Percentiles rank a stretch among this genome's conserved stretches.
Conservation (phyloP, 2,329 filamentous ascomycete species). For the Aspergillus versicolor region DNA sequence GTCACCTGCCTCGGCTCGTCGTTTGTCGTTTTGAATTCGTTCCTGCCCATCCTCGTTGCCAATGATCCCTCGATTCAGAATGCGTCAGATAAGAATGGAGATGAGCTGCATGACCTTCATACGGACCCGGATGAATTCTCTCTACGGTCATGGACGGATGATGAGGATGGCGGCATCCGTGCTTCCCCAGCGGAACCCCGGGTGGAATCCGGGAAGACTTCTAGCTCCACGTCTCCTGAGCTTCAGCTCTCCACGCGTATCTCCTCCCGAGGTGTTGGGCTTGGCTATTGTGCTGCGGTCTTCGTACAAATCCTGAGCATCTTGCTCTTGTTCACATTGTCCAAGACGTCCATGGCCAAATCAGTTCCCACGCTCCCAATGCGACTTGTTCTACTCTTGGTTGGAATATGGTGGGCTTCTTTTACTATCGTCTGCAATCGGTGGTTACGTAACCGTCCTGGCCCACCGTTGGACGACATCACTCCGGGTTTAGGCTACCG, state of each 20-base stretch:
- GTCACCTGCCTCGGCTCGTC: slow-evolving; percentile 89
- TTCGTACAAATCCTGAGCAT: slow-evolving; percentile 80
- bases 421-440: slow-evolving; percentile 81
- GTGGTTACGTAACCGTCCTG: slow-evolving; percentile 79
- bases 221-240: slow-evolving; percentile 53
- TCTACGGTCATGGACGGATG: slow-evolving; percentile 19
- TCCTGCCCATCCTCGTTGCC: slow-evolving; percentile 80
- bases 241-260: slow-evolving; percentile 81
- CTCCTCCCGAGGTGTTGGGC: slow-evolving; percentile 82
- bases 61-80: slow-evolving; percentile 63
- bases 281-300: slow-evolving; percentile 81
- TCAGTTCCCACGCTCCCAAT: slow-evolving; percentile 74
- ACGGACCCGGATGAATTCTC: slow-evolving; percentile 15
- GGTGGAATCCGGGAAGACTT: background rate
- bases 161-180: slow-evolving; percentile 23
- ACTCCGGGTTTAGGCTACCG: slow-evolving; percentile 11
- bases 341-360: slow-evolving; percentile 45
- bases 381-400: slow-evolving; percentile 74
- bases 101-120: slow-evolving; percentile 27
- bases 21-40: slow-evolving; percentile 89
- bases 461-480: slow-evolving; percentile 60
- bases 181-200: background rate
- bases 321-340: slow-evolving; percentile 61
- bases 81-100: slow-evolving; percentile 10
- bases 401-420: slow-evolving; percentile 83